phyloP scores from a whole-genome alignment of 1,139 yeast species.

The Suhomyces atakaporum region DNA sequence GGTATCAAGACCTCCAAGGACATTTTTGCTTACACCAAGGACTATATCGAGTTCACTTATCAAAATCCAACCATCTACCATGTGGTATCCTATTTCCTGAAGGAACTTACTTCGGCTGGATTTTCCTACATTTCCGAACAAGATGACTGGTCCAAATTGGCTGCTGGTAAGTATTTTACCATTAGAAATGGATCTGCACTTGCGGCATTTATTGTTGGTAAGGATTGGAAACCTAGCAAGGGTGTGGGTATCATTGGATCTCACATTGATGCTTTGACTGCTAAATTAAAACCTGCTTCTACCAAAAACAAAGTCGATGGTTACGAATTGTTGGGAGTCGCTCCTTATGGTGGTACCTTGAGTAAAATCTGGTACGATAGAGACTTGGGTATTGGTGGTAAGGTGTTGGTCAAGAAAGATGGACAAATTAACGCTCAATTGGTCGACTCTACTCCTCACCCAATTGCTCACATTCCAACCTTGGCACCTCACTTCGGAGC shows the following conservation, averaged over 20 bases:
- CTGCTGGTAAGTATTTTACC: slow-evolving; percentile 56
- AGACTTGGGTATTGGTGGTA: slow-evolving; percentile 69
- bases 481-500: slow-evolving; percentile 69
- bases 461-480: slow-evolving; percentile 65
- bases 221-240: slow-evolving; percentile 53
- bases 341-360: slow-evolving; percentile 65
- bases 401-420: slow-evolving; percentile 46
- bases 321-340: slow-evolving; percentile 63
- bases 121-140: slow-evolving; percentile 56
- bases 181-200: slow-evolving; percentile 56
- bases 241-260: slow-evolving; percentile 64
- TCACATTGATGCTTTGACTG: slow-evolving; percentile 62
- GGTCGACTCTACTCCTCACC: slow-evolving; percentile 60
- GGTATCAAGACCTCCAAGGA: slow-evolving; percentile 14
- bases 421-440: slow-evolving; percentile 41
- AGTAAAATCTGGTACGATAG: slow-evolving; percentile 62
- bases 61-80: slow-evolving; percentile 65
- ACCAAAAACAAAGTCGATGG: slow-evolving; percentile 52
- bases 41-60: slow-evolving; percentile 60
- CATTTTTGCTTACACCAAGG: slow-evolving; percentile 38
- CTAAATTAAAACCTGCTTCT: slow-evolving; percentile 59
- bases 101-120: slow-evolving; percentile 48
- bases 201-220: slow-evolving; percentile 59
- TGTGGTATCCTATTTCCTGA: slow-evolving; percentile 48
- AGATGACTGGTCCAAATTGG: slow-evolving; percentile 42